These are phyloP conservation scores for Acanthamoeba quina DNA, from an alignment of 208 protist genomes.

Conservation along the genomic window DNA sequence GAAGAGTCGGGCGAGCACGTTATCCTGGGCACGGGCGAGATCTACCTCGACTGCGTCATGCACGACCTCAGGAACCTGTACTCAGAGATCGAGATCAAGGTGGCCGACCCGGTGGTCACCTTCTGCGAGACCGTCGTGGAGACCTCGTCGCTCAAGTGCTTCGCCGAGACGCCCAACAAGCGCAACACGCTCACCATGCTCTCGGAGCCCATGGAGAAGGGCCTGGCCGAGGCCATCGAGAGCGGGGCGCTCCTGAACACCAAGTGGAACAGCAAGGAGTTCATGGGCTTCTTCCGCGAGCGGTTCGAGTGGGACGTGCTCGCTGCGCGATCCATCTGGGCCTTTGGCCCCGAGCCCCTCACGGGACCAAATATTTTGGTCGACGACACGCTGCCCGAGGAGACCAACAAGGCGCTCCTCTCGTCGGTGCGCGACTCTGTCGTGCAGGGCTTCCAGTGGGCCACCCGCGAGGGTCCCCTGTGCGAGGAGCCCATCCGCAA, in stretches of 20 bases:
- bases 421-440: slow-evolving; percentile 84
- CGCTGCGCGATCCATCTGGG: slow-evolving; percentile 95
- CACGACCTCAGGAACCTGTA: slow-evolving; percentile 96
- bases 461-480: slow-evolving; percentile 95
- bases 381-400: slow-evolving; percentile 96
- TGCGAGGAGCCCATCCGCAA: slow-evolving; percentile 97
- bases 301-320: slow-evolving; percentile 97
- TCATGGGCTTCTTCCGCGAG: slow-evolving; percentile 87
- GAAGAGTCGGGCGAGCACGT: slow-evolving; percentile 99
- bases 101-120: slow-evolving; percentile 96
- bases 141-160: slow-evolving; percentile 93
- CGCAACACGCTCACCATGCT: slow-evolving; percentile 95
- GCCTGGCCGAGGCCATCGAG: slow-evolving; percentile 93
- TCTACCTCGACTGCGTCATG: slow-evolving; percentile 99
- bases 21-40: slow-evolving; percentile 97
- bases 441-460: slow-evolving; percentile 96
- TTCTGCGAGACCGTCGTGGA: slow-evolving; percentile 98
- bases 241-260: slow-evolving; percentile 46
- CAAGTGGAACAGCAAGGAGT: slow-evolving; percentile 78
- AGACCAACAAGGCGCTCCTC: slow-evolving; percentile 87
- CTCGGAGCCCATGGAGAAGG: slow-evolving; percentile 93
- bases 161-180: slow-evolving; percentile 93
- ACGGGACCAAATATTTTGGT: slow-evolving; percentile 97
- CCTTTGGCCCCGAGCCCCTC: slow-evolving; percentile 92
- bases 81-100: slow-evolving; percentile 95